Evolutionary conservation across 345 rosid species (phyloP).

Genomic region (Euphorbia tirucalli): DNA sequence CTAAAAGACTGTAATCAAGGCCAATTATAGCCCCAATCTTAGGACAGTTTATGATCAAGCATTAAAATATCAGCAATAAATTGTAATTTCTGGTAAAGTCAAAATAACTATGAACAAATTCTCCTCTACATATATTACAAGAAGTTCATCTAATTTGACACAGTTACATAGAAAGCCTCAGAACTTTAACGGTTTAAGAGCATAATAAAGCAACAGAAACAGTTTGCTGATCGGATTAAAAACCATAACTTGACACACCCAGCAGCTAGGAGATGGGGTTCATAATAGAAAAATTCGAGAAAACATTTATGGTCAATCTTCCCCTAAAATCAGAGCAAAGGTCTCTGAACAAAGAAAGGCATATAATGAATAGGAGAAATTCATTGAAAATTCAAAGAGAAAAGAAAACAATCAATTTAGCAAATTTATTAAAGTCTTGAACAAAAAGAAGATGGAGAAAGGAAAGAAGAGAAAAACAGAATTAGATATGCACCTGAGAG

Average conservation of each 20-base stretch:
- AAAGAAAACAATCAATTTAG: not conserved
- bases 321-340: not conserved
- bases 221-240: too few relatives aligned
- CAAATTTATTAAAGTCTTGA: not conserved
- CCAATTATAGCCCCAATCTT: not conserved
- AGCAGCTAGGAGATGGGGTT: too few relatives aligned
- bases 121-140: not conserved
- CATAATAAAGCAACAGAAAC: too few relatives aligned
- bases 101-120: not conserved
- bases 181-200: not conserved
- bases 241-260: not conserved
- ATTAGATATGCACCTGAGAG: slow-evolving; percentile 27
- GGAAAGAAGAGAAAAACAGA: too few relatives aligned
- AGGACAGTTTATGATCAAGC: not conserved
- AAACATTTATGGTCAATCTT: not conserved
- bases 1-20: not conserved
- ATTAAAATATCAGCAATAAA: not conserved
- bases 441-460: not conserved
- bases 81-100: not conserved
- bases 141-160: not conserved
- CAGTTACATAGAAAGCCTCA: not conserved
- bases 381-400: not conserved
- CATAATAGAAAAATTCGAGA: not conserved
- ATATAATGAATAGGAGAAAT: slow-evolving; percentile 4
- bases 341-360: not conserved